Percentiles rank a stretch among this genome's conserved stretches.
These are phyloP conservation scores for Sanghuangporus weigelae DNA, from an alignment of 1,284 basidiomycete species.

Conservation along the genomic window DNA sequence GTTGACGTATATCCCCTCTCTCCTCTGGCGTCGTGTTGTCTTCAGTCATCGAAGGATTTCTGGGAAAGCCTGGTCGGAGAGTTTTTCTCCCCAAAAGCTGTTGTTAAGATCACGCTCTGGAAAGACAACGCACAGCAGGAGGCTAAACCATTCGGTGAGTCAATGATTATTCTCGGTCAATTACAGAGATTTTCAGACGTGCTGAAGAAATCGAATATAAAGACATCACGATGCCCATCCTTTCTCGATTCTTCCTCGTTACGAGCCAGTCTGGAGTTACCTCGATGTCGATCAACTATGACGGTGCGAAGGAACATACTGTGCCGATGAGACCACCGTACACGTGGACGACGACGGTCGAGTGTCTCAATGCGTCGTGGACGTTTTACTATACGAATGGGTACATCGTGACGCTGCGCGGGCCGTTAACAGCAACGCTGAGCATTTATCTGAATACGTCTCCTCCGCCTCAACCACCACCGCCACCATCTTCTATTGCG, in stretches of 20 bases:
- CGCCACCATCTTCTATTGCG: background rate
- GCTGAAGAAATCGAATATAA: background rate
- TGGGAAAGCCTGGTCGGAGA: constrained; percentile 59
- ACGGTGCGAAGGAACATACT: constrained; percentile 61
- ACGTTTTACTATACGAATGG: constrained; percentile 72
- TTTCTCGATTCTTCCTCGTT: constrained; percentile 78
- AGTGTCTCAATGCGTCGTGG: constrained; percentile 67
- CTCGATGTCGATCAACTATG: constrained; percentile 66
- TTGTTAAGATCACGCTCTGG: constrained; percentile 74
- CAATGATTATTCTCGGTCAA: background rate
- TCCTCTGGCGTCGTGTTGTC: background rate
- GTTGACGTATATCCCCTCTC: background rate
- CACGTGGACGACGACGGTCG: constrained; percentile 31
- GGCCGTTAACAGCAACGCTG: constrained; percentile 56
- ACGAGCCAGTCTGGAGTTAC: constrained; percentile 76
- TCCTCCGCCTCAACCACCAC: constrained; percentile 17
- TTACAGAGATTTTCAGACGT: background rate
- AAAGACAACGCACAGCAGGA: constrained; percentile 70
- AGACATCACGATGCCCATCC: constrained; percentile 72
- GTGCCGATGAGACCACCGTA: constrained; percentile 31
- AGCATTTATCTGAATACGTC: constrained; percentile 36
- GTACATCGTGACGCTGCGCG: constrained; percentile 66
- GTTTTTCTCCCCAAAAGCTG: constrained; percentile 60
- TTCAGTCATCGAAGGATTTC: constrained; percentile 28
- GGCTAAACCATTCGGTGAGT: constrained; percentile 74